Evolutionary conservation across 2,329 filamentous ascomycete genomes (phyloP).

Genomic region (Hypoxylon sp.): DNA sequence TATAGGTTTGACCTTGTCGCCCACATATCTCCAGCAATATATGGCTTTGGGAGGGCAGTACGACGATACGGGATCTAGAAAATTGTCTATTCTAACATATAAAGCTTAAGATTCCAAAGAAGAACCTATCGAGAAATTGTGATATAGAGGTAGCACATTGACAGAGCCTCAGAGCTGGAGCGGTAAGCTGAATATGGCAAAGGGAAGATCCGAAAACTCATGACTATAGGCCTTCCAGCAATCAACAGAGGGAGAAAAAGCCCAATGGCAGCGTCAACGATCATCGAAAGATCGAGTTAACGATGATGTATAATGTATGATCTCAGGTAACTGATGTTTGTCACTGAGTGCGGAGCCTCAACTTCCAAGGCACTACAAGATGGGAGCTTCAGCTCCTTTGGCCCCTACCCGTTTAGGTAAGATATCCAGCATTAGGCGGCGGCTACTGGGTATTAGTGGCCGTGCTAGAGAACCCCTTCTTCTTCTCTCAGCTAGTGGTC

Average conservation of each 20-base stretch:
- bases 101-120: too few relatives aligned
- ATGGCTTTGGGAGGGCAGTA: neutral
- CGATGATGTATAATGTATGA: slow-evolving; percentile 9
- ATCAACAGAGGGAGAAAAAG: too few relatives aligned
- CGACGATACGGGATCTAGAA: neutral
- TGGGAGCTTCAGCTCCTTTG: slow-evolving; percentile 27
- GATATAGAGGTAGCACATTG: too few relatives aligned
- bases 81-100: too few relatives aligned
- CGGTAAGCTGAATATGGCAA: too few relatives aligned
- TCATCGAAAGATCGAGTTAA: slow-evolving; percentile 5
- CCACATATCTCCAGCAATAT: too few relatives aligned
- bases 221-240: too few relatives aligned
- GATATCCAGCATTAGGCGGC: slow-evolving; percentile 5
- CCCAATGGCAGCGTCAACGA: neutral
- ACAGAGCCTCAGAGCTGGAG: neutral
- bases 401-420: slow-evolving; percentile 7
- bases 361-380: slow-evolving; percentile 24
- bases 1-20: too few relatives aligned
- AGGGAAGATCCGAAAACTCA: too few relatives aligned
- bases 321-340: neutral
- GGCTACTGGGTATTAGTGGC: slow-evolving; percentile 13
- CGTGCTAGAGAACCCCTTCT: neutral
- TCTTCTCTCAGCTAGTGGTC: neutral
- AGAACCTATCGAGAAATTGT: too few relatives aligned
- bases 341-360: slow-evolving; percentile 15